phyloP scores from a whole-genome alignment of 1,284 basidiomycete species.

The Vanrija sp. region DNA sequence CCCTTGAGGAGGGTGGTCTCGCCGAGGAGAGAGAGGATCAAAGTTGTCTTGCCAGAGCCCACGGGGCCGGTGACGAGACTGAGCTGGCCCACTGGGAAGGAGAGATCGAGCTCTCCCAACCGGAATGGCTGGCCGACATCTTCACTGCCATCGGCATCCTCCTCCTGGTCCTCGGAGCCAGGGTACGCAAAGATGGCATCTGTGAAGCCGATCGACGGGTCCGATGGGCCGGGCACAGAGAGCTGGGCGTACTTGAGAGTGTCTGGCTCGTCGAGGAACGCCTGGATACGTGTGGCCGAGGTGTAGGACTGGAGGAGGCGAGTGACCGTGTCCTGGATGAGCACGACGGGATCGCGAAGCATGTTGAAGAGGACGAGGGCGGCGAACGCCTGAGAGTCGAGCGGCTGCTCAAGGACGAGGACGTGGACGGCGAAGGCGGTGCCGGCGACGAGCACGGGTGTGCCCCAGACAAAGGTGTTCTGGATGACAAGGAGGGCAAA shows the following conservation, averaged over 20 bases:
- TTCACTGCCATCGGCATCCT: slow-evolving; percentile 11
- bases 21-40: slow-evolving; percentile 58
- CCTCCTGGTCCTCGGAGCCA: slow-evolving; percentile 21
- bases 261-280: slow-evolving; percentile 55
- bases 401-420: slow-evolving; percentile 31
- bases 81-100: slow-evolving; percentile 49
- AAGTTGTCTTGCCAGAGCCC: slow-evolving; percentile 63
- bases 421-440: slow-evolving; percentile 51
- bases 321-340: slow-evolving; percentile 47
- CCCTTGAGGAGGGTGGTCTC: slow-evolving; percentile 54
- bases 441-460: slow-evolving; percentile 52
- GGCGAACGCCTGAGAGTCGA: slow-evolving; percentile 48
- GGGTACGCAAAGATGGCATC: slow-evolving; percentile 48
- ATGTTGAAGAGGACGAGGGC: slow-evolving; percentile 56
- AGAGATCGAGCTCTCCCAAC: slow-evolving; percentile 51
- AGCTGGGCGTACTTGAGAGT: slow-evolving; percentile 56
- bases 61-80: slow-evolving; percentile 51
- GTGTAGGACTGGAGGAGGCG: slow-evolving; percentile 51
- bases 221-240: slow-evolving; percentile 38
- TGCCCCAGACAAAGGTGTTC: slow-evolving; percentile 49
- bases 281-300: slow-evolving; percentile 48
- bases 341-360: slow-evolving; percentile 44
- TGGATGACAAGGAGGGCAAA: slow-evolving; percentile 48
- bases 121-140: slow-evolving; percentile 39
- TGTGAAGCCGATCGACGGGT: slow-evolving; percentile 53